These are phyloP conservation scores for Metschnikowia orientalis DNA, from an alignment of 805 yeast species.

Conservation along the genomic window DNA sequence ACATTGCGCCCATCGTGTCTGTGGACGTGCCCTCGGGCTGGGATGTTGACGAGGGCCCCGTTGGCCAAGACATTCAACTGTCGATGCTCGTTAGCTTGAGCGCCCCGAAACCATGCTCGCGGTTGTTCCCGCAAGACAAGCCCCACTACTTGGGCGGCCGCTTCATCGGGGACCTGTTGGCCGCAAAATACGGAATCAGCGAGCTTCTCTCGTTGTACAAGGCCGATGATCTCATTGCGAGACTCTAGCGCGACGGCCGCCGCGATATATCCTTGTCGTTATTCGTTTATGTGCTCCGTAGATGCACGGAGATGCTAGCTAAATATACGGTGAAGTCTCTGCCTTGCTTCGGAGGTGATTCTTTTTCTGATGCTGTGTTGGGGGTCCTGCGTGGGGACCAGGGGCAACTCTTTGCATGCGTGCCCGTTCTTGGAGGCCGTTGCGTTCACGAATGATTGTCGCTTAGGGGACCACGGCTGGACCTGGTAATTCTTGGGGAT, in stretches of 20 bases:
- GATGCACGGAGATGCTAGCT: conserved; percentile 1
- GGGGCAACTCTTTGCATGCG: too few relatives aligned
- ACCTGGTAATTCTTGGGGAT: conserved; percentile 11
- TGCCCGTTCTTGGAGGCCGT: too few relatives aligned
- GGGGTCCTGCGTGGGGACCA: too few relatives aligned
- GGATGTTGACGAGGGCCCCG: conserved; percentile 83
- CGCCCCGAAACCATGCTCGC: conserved; percentile 89
- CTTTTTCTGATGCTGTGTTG: not conserved
- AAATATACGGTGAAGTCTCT: conserved; percentile 2
- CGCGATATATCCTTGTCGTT: too few relatives aligned
- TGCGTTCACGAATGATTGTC: too few relatives aligned
- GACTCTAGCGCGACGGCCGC: too few relatives aligned
- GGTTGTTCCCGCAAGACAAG: conserved; percentile 37
- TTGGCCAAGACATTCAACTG: conserved; percentile 49
- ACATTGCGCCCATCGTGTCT: conserved; percentile 61
- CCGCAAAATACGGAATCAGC: conserved; percentile 66
- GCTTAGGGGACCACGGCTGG: too few relatives aligned
- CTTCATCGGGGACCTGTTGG: conserved; percentile 64
- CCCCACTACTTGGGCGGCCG: conserved; percentile 88
- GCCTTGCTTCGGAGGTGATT: conserved; percentile 3
- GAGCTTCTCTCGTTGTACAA: conserved; percentile 31
- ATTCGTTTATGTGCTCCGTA: not conserved
- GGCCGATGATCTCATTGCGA: conserved; percentile 35
- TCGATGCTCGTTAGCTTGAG: conserved; percentile 74
- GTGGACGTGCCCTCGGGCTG: conserved; percentile 96